Conservation (phyloP, 2,329 filamentous ascomycete species). For the Monosporascus sp. region DNA sequence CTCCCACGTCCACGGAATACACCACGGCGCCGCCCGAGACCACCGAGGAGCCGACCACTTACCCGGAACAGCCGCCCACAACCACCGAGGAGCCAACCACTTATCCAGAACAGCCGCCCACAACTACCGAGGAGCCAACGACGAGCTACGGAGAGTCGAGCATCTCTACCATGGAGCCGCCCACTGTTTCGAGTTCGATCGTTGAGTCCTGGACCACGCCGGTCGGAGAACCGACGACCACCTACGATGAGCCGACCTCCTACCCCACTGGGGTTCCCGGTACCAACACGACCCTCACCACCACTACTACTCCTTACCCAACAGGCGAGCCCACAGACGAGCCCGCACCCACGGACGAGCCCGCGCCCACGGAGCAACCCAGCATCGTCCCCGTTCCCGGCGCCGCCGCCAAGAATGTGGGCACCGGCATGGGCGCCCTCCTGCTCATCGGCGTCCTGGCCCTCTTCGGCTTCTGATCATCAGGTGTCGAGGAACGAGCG, state of each 20-base stretch:
- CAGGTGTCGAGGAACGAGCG: not conserved
- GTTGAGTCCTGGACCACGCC: no score
- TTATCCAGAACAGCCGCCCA: not conserved
- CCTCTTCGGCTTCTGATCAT: conserved; percentile 18
- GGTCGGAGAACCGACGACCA: not conserved
- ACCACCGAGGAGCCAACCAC: not conserved
- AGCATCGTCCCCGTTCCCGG: conserved; percentile 6
- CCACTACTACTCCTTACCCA: conserved; percentile 6
- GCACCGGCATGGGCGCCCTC: conserved; percentile 13
- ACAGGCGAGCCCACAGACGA: conserved; percentile 2
- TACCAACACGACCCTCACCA: conserved; percentile 3
- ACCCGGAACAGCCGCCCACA: not conserved
- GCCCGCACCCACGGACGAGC: conserved; percentile 1
- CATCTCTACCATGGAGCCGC: no score
- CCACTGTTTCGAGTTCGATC: no score
- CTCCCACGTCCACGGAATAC: not conserved
- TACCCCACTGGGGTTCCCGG: not conserved
- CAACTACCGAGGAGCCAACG: no score
- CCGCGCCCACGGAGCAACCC: not conserved
- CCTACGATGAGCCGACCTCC: not conserved
- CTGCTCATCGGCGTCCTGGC: conserved; percentile 14
- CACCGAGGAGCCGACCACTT: not conserved
- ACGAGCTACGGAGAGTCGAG: no score
- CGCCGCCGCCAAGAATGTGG: conserved; percentile 12
- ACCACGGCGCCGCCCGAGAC: no score